Base-by-base conservation (phyloP, 1,284 basidiomycete genomes). In the Apiotrichum veenhuisii region DNA sequence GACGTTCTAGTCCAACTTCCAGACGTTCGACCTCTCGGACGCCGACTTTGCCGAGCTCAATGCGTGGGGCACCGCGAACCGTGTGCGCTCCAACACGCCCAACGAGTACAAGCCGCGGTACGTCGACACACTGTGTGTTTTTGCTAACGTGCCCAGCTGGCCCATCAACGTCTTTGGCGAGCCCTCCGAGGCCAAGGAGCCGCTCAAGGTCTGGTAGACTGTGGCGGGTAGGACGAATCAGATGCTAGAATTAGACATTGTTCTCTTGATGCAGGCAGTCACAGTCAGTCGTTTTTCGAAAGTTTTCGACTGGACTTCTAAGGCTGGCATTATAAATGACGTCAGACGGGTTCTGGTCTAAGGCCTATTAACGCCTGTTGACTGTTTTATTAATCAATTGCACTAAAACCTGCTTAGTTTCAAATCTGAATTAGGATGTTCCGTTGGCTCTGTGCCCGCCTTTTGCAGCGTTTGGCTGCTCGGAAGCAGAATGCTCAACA, bases 161-260 rank as follows among this genome's bases (percentile, higher is more conserved):
- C 81, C 83, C 62, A 82, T 89, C 74, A 81, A 85, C 72, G 73
- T 87, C 52, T 89, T 89, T 69, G 78, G 78, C 54, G 85, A 86
- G 71, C 75, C 76, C n/a, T 74, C 73, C 38, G 88, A 90, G 79
- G 38, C 56, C 54, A 41, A 56, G 40, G 53, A 57, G 54, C 56
- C 56, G 44, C 44, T 38, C 49, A 34, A 27, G 18, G 52, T 53
- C 15, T 61, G 59, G 59, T 61, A 55, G 34, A 38, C 12, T 30
- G 30, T 26, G 27, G 23, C 12, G 12, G 10, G n/a, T 22, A n/a
- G 20, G 1, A 11, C 23, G 14, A 37, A 22, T 42, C 26, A 53
- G 51, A 36, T 11, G 30, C 9, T 15, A n/a, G 23, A 20, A 36
- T 41, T 20, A n/a, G 8, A 8, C 8, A 8, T 17, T 8, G 37